Percentiles rank a stretch among this genome's conserved stretches.
Conservation (phyloP, 2,329 filamentous ascomycete genomes). For the Alternaria postmessia region DNA sequence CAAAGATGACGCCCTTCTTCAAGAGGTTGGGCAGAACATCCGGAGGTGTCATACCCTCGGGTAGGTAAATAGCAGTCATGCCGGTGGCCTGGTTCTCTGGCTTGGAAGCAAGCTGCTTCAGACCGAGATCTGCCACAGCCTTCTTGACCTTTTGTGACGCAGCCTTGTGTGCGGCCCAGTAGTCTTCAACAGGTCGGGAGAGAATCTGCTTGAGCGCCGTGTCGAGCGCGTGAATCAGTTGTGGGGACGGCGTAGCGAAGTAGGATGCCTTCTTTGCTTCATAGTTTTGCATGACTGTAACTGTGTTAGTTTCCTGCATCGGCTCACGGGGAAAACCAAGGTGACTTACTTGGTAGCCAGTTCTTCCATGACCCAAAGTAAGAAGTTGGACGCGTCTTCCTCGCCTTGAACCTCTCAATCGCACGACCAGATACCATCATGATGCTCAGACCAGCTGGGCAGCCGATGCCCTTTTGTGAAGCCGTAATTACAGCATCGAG, state of each 20-base stretch:
- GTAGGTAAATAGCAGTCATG: slow-evolving; percentile 98
- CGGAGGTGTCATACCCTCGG: slow-evolving; percentile 79
- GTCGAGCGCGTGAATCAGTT: slow-evolving; percentile 91
- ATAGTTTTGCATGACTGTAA: slow-evolving; percentile 94
- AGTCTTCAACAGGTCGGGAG: slow-evolving; percentile 77
- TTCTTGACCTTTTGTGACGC: slow-evolving; percentile 88
- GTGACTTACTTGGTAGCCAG: slow-evolving; percentile 80
- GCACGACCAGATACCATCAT: slow-evolving; percentile 91
- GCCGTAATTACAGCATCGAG: slow-evolving; percentile 93
- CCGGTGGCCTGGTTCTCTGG: slow-evolving; percentile 93
- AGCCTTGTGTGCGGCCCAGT: slow-evolving; percentile 82
- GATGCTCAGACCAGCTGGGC: slow-evolving; percentile 92
- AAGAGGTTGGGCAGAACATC: slow-evolving; percentile 85
- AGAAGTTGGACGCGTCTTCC: slow-evolving; percentile 81
- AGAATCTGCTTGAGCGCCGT: slow-evolving; percentile 88
- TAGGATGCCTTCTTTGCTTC: slow-evolving; percentile 97
- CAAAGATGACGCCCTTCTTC: slow-evolving; percentile 91
- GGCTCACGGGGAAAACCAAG: neutral
- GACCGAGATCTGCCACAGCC: slow-evolving; percentile 77
- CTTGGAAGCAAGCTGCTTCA: slow-evolving; percentile 85
- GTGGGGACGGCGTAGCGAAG: slow-evolving; percentile 95
- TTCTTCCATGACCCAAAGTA: slow-evolving; percentile 99
- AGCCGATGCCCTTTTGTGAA: slow-evolving; percentile 95
- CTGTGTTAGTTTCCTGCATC: slow-evolving; percentile 25
- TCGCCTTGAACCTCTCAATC: slow-evolving; percentile 78